phyloP scores from a whole-genome alignment of 2,329 filamentous ascomycete species.

The Fusarium guadeloupense region DNA sequence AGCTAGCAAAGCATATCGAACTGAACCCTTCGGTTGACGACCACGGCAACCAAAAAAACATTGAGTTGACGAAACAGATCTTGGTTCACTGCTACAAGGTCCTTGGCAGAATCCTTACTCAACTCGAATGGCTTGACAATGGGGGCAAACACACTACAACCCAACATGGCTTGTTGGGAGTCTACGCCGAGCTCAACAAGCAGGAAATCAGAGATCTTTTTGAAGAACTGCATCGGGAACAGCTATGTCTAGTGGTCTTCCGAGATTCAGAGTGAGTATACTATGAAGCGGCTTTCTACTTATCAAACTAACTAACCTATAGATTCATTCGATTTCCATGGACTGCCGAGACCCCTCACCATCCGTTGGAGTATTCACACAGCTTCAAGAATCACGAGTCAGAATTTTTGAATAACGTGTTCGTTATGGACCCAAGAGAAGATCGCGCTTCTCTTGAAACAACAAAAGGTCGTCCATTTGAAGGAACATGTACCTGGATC shows the following conservation, averaged over 20 bases:
- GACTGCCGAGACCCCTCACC: neutral
- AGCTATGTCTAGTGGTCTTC: neutral
- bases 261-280: neutral
- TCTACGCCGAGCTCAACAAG: neutral
- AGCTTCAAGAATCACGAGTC: neutral
- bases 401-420: neutral
- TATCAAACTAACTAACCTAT: neutral
- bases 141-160: neutral
- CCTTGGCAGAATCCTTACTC: neutral
- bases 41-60: neutral
- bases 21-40: neutral
- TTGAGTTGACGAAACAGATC: neutral
- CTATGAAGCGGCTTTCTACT: rapidly evolving
- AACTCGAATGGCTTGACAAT: neutral
- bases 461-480: neutral
- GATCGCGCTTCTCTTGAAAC: neutral
- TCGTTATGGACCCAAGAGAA: conserved; percentile 5
- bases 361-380: neutral
- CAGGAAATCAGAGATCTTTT: neutral
- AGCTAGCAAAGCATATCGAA: neutral
- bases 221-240: neutral
- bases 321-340: neutral
- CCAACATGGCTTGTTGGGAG: neutral
- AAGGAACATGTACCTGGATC: conserved; percentile 10
- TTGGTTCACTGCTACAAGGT: neutral